Conservation (phyloP, 805 yeast genomes). For the Nakazawaea siamensis region DNA sequence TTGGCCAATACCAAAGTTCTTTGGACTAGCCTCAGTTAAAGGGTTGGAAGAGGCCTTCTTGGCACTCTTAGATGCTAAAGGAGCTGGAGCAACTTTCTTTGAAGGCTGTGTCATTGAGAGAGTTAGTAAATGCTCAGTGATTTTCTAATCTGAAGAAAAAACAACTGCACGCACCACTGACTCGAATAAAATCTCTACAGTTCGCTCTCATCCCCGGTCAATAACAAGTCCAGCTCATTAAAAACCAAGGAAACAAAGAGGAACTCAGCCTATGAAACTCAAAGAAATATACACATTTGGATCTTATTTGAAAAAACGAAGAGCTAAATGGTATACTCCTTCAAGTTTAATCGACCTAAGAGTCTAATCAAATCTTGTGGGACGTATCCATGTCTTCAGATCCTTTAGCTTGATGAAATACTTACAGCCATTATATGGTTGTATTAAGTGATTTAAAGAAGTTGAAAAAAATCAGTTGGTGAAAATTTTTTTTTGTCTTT, state of each 20-base stretch:
- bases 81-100: slow-evolving; percentile 97
- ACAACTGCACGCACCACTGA: too few species aligned
- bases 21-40: slow-evolving; percentile 81
- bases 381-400: slow-evolving; percentile 19
- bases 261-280: slow-evolving; percentile 22
- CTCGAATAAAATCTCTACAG: too few species aligned
- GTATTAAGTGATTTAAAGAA: neutral
- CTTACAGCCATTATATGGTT: slow-evolving; percentile 9
- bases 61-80: slow-evolving; percentile 75
- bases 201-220: too few species aligned
- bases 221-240: too few species aligned
- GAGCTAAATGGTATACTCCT: slow-evolving; percentile 16
- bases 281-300: slow-evolving; percentile 13
- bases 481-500: neutral
- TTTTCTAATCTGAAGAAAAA: too few species aligned
- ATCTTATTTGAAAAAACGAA: neutral
- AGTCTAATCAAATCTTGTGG: slow-evolving; percentile 11
- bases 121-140: slow-evolving; percentile 6
- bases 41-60: slow-evolving; percentile 61
- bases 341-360: slow-evolving; percentile 3
- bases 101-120: slow-evolving; percentile 12
- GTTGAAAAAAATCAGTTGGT: neutral
- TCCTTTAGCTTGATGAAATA: slow-evolving; percentile 20
- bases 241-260: too few species aligned
- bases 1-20: slow-evolving; percentile 96